These are phyloP conservation scores for Globisporangium canariense DNA, from an alignment of 352 stramenopile species.

Conservation along the genomic window DNA sequence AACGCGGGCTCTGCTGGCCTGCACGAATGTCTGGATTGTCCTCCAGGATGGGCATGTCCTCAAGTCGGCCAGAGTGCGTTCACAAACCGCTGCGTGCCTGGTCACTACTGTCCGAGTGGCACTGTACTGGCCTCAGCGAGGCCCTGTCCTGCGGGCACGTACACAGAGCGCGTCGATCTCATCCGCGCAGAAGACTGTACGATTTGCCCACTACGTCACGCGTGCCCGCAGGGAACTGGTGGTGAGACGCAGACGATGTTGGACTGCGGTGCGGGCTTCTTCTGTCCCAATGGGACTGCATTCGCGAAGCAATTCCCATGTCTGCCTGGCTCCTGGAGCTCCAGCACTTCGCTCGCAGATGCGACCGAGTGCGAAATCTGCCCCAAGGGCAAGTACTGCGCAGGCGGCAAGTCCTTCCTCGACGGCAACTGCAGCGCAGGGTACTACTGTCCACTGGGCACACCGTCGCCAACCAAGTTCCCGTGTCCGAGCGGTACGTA, in stretches of 20 bases:
- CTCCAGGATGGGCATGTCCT: conserved; percentile 71
- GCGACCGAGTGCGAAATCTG: conserved; percentile 77
- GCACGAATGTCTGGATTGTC: conserved; percentile 66
- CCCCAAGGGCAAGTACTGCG: conserved; percentile 83
- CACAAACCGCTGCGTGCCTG: conserved; percentile 56
- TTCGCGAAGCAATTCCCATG: conserved; percentile 78
- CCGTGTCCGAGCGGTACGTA: conserved; percentile 86
- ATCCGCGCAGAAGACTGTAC: conserved; percentile 73
- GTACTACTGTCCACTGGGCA: conserved; percentile 88
- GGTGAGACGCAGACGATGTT: conserved; percentile 66
- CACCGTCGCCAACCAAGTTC: conserved; percentile 54
- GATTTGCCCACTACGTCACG: conserved; percentile 66
- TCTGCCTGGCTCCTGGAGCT: conserved; percentile 85
- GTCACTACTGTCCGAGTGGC: conserved; percentile 72
- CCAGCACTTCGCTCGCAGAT: conserved; percentile 53
- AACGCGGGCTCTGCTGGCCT: conserved; percentile 35
- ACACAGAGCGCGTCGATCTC: conserved; percentile 60
- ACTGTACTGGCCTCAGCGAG: conserved; percentile 50
- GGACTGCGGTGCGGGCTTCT: conserved; percentile 69
- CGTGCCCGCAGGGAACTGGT: conserved; percentile 72
- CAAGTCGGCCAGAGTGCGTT: conserved; percentile 60
- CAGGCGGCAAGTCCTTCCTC: conserved; percentile 70
- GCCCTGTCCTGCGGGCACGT: conserved; percentile 74
- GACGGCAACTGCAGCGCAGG: conserved; percentile 72
- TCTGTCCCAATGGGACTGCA: conserved; percentile 76